Base-by-base conservation (phyloP, 2,329 filamentous ascomycete species). In the Phialemonium atrogriseum region DNA sequence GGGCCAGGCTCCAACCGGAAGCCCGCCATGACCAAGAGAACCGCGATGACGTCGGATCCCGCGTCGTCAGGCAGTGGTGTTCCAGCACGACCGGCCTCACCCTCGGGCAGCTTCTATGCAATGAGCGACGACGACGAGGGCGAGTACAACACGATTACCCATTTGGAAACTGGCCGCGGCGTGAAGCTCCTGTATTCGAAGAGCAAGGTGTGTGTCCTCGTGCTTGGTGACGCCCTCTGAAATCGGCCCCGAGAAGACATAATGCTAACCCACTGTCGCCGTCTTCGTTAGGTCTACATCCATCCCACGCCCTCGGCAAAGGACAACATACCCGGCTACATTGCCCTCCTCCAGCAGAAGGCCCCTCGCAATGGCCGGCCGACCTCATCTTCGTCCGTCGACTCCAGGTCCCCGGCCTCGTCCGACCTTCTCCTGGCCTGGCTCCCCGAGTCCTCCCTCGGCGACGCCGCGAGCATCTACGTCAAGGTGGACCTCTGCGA, bases 261-360 rank as follows among this genome's bases (percentile, higher is more conserved):
- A 18, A 24, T 32, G 17, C 44, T 44, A 32, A 42, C 43, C 39
- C 47, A 25, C 46, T 38, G 35, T 40, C 29, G 33, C 30, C 46
- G n/a, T n/a, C n/a, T n/a, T n/a, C n/a, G n/a, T n/a, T n/a, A 88
- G 81, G 91, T 98, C 54, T 98, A 96, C 54, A 80, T 98, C 25
- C 91, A 98, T 56, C 91, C 91, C 1, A 87, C 87, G 1, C 83
- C 89, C 1, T 93, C 86, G 1, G 74, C 88, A 35, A 94, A 88
- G 62, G 91, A 98, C 64, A 98, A 98, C 45, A 93, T 98, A 34
- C 68, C 86, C 4, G 91, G 91, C 27, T 98, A 91, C 55, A 80
- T 98, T 45, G 89, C 91, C 12, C 70, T 98, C 3, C 68, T 98
- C 10, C 86, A 98, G 56, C 89, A 98, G 54, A 94, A 93, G 54